Evolutionary conservation across 108 stramenopile genomes (phyloP).

Genomic region (Cylindrotheca closterium): DNA sequence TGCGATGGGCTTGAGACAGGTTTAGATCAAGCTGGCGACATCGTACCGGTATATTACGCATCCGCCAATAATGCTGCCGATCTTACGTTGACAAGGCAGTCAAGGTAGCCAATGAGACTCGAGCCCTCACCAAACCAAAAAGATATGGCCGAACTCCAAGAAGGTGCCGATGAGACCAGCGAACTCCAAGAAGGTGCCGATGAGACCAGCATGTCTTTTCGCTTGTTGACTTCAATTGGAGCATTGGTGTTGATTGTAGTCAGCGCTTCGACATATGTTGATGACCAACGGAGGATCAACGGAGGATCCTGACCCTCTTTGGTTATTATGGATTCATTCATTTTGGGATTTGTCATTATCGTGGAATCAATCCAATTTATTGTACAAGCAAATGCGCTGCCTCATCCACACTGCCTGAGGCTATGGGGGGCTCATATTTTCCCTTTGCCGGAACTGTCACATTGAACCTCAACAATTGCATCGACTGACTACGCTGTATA

Average conservation of each 20-base stretch:
- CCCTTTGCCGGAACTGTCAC: constrained; percentile 49
- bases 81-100: too few species aligned
- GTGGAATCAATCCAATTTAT: background rate
- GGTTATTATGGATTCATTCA: constrained; percentile 38
- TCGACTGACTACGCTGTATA: constrained; percentile 28
- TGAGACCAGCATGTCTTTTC: background rate
- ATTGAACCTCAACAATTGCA: constrained; percentile 29
- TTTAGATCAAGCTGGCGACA: too few species aligned
- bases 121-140: too few species aligned
- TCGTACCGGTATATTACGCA: too few species aligned
- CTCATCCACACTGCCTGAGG: constrained; percentile 54
- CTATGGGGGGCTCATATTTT: constrained; percentile 51
- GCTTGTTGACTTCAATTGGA: background rate
- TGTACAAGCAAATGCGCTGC: constrained; percentile 47
- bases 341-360: constrained; percentile 43
- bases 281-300: constrained; percentile 7
- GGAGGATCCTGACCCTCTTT: constrained; percentile 10
- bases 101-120: too few species aligned
- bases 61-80: too few species aligned
- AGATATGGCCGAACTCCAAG: background rate
- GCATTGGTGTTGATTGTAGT: background rate
- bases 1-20: too few species aligned
- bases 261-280: background rate
- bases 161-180: background rate
- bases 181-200: background rate